Evolutionary conservation across 345 rosid genomes (phyloP), one percentile per base, ranked within the genome.

Genomic region (Eutrema yunnanense): DNA sequence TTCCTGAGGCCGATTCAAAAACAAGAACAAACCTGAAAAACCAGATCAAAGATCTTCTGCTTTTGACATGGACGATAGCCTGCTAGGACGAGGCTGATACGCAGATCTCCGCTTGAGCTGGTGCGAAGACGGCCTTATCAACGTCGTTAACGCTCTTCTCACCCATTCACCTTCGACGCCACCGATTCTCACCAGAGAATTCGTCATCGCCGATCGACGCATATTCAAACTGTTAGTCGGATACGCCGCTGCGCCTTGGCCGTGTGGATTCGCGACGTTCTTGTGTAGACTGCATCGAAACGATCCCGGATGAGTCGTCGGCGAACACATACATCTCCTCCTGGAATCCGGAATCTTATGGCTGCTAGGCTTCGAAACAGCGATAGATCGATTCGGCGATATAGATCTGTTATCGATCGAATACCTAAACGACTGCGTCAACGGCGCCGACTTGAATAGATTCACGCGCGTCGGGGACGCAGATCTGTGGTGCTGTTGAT

Each of bases 161-260:
- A 93, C 86, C 88, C 88, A 88, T 60, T 93, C 98, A 6, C 98
- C 98, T 77, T 93, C 98, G 0, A 92, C 98, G 6, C 96, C 90
- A n/a, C 98, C 97, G 4, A 92, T 92, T 41, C 98, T 82, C 58
- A 92, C 98, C 4, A 92, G 71, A 11, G 96, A 90, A 69, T 93
- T 90, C 67, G 83, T 86, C 98, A 93, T 93, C 38, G 98, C 97
- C 4, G 97, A 93, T 61, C 97, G 65, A 62, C 87, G 83, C 93
- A 87, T 87, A 73, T 90, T 90, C 84, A 91, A 50, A 16, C 92
- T 60, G 38, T 83, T 82, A 0, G 94, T 73, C 3, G 86, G 77
- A 62, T 73, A 86, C n/a, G 89, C 63, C 1, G 2, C 69, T 0
- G 81, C 13, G 13, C 82, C 75, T 5, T 76, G 82, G 10, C 78